Evolutionary conservation across 2,329 filamentous ascomycete species (phyloP).

Genomic region (Botrytis elliptica): DNA sequence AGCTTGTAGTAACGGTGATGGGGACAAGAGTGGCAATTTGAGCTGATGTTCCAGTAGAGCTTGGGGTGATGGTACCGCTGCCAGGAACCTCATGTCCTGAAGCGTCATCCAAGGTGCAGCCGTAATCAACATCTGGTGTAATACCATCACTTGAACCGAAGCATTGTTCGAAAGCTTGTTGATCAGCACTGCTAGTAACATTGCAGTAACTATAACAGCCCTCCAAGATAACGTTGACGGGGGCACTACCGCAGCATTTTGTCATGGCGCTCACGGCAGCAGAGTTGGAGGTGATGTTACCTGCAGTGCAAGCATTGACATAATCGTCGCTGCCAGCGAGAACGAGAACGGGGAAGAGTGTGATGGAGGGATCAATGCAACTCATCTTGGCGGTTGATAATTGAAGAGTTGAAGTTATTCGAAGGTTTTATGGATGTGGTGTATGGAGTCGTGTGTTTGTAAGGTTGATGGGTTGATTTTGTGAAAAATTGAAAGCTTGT

Average conservation of each 20-base stretch:
- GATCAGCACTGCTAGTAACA: conserved; percentile 16
- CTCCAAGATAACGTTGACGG: conserved; percentile 1
- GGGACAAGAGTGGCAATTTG: background rate
- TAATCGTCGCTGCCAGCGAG: background rate
- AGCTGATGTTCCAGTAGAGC: background rate
- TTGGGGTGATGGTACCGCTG: conserved; percentile 14
- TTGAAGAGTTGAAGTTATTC: background rate
- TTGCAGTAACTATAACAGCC: conserved; percentile 22
- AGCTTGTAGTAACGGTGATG: background rate
- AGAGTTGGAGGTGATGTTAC: conserved; percentile 17
- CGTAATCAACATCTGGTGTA: background rate
- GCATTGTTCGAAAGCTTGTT: conserved; percentile 4
- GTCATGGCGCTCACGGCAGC: conserved; percentile 5
- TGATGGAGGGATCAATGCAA: background rate
- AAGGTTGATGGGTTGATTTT: background rate
- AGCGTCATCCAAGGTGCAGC: conserved; percentile 6
- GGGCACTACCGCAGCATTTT: conserved; percentile 13
- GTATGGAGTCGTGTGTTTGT: background rate
- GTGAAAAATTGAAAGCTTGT: background rate
- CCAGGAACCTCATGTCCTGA: background rate
- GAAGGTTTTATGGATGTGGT: background rate
- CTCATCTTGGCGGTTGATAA: conserved; percentile 5
- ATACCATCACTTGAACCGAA: background rate
- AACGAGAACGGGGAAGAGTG: background rate
- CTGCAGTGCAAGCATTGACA: conserved; percentile 14